Percentiles rank a stretch among this genome's conserved stretches.
phyloP scores from a whole-genome alignment of 345 rosid species.

The Alliaria petiolata region DNA sequence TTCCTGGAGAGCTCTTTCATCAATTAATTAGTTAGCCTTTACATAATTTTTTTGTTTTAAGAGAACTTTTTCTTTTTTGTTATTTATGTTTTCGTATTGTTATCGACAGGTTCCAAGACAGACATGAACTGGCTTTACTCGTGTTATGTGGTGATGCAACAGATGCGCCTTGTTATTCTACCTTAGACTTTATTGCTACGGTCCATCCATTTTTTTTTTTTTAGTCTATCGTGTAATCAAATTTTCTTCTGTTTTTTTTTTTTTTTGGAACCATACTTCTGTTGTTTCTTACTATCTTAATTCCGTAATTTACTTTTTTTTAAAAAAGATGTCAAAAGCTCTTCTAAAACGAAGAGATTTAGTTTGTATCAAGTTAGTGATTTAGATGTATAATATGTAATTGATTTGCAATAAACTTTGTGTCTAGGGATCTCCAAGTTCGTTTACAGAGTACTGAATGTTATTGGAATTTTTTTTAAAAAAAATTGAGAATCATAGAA shows the following conservation, averaged over 20 bases:
- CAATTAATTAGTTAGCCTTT: conserved; percentile 7
- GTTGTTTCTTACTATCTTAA: neutral
- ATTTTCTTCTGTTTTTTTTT: too few relatives aligned
- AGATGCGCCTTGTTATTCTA: conserved; percentile 28
- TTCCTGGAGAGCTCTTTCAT: conserved; percentile 22
- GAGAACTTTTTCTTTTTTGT: neutral
- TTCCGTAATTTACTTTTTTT: neutral
- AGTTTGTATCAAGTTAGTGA: conserved; percentile 11
- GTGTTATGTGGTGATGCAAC: conserved; percentile 28
- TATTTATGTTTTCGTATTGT: conserved; percentile 17
- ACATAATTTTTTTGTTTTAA: neutral
- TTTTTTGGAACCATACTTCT: too few relatives aligned
- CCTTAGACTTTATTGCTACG: conserved; percentile 22
- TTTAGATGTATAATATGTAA: conserved; percentile 2
- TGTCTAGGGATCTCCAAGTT: conserved; percentile 23
- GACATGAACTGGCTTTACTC: conserved; percentile 44
- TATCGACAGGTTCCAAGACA: conserved; percentile 70
- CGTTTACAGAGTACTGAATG: neutral
- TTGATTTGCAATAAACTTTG: conserved; percentile 11
- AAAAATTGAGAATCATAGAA: too few relatives aligned
- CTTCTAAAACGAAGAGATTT: conserved; percentile 2
- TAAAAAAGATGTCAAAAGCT: conserved; percentile 19
- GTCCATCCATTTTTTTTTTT: conserved; percentile 1
- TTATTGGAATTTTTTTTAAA: neutral
- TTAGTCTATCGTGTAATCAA: conserved; percentile 14